phyloP scores from a whole-genome alignment of 306 rosid genomes.

The Senna siamea region DNA sequence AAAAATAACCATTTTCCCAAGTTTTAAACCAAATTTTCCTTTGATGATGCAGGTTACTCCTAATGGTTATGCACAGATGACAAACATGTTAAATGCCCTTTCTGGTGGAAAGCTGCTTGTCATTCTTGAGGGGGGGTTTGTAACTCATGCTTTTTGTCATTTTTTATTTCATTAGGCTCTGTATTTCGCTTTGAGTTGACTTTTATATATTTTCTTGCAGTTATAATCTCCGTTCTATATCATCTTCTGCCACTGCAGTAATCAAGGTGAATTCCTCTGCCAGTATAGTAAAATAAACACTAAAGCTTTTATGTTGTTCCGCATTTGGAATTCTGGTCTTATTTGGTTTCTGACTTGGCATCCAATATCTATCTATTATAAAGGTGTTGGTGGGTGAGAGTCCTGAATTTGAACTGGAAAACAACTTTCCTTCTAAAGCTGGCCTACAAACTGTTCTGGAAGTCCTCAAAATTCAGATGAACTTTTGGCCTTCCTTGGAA shows the following conservation, averaged over 20 bases:
- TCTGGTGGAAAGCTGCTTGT: constrained; percentile 95
- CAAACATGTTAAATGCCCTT: constrained; percentile 71
- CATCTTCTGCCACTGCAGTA: constrained; percentile 90
- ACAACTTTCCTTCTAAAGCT: constrained; percentile 64
- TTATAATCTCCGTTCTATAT: constrained; percentile 95
- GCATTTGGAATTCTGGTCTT: background rate
- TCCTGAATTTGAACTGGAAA: constrained; percentile 54
- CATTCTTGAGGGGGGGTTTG: constrained; percentile 98
- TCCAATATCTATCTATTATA: constrained; percentile 24
- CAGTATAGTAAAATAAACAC: background rate
- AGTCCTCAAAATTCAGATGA: constrained; percentile 80
- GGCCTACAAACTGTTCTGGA: constrained; percentile 75
- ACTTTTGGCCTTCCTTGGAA: constrained; percentile 74
- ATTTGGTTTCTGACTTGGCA: constrained; percentile 38
- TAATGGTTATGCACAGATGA: constrained; percentile 90
- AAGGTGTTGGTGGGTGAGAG: constrained; percentile 84
- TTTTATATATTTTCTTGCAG: constrained; percentile 57
- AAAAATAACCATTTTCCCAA: constrained; percentile 23
- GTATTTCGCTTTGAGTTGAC: constrained; percentile 36
- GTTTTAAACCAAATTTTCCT: constrained; percentile 37
- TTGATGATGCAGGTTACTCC: constrained; percentile 76
- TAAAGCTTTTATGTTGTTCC: no score
- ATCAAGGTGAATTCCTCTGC: constrained; percentile 66
- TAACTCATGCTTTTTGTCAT: constrained; percentile 46
- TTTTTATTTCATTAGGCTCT: constrained; percentile 29